Evolutionary conservation across 441 rosid genomes (phyloP).

Genomic region (Pelargonium citronellum): DNA sequence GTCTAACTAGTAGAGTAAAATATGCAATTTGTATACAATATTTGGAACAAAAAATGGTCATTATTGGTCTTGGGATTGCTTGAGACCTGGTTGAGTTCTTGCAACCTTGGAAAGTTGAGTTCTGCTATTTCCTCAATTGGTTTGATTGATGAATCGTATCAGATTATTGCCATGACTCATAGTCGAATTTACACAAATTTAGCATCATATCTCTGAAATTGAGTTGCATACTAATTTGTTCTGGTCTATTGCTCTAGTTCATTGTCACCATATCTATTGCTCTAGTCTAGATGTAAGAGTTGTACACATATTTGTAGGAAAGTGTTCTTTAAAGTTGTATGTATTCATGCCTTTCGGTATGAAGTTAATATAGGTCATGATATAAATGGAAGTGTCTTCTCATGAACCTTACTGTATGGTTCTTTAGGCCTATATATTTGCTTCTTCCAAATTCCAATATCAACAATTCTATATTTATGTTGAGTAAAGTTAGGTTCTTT

Average conservation of each 20-base stretch:
- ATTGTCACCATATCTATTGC: background rate
- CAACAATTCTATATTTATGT: background rate
- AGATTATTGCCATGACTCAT: background rate
- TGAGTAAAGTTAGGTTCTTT: background rate
- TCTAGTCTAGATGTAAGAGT: background rate
- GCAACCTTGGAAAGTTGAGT: background rate
- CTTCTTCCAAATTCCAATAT: background rate
- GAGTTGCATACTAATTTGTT: background rate
- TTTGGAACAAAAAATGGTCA: background rate
- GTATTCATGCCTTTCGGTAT: background rate
- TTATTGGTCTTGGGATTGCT: background rate
- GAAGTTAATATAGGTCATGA: background rate
- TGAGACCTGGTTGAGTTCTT: background rate
- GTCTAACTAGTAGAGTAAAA: background rate
- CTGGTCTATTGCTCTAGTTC: background rate
- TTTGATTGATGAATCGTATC: background rate
- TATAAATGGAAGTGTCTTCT: slow-evolving; percentile 6
- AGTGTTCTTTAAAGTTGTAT: background rate
- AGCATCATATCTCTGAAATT: slow-evolving; percentile 2
- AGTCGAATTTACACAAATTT: background rate
- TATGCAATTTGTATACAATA: background rate
- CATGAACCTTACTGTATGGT: background rate
- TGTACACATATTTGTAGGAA: background rate
- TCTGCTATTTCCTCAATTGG: background rate
- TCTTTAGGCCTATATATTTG: background rate